Percentiles rank a stretch among this genome's conserved stretches.
phyloP scores from a whole-genome alignment of 148 eudicot genomes.

The Spergularia bocconei region DNA sequence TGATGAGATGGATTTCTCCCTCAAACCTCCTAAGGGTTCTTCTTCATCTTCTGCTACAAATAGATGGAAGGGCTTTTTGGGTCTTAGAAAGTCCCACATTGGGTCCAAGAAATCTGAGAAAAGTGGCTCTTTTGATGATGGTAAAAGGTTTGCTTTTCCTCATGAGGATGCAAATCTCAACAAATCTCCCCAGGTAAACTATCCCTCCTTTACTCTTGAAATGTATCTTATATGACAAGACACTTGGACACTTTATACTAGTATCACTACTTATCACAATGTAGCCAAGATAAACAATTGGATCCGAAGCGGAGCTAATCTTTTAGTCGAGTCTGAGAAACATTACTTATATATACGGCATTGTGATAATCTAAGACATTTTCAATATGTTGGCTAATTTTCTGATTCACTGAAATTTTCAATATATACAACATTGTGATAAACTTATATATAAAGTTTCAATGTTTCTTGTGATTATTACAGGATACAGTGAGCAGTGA shows the following conservation, averaged over 20 bases:
- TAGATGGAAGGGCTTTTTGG: conserved; percentile 75
- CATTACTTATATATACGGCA: no score
- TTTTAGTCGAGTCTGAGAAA: not conserved
- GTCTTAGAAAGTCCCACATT: conserved; percentile 70
- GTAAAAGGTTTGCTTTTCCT: conserved; percentile 32
- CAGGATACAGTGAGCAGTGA: conserved; percentile 43
- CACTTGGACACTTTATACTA: not conserved
- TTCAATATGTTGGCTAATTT: not conserved
- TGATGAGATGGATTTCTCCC: conserved; percentile 35
- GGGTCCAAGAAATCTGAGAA: conserved; percentile 58
- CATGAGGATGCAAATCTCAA: conserved; percentile 22
- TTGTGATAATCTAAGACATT: not conserved
- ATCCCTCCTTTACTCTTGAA: not conserved
- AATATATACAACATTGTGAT: not conserved
- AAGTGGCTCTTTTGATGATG: conserved; percentile 33
- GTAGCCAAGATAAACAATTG: not conserved
- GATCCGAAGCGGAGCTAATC: not conserved
- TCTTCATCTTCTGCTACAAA: conserved; percentile 30
- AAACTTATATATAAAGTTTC: not conserved
- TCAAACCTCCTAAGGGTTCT: conserved; percentile 55
- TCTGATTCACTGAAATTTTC: no score
- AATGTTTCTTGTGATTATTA: conserved; percentile 1
- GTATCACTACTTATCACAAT: not conserved
- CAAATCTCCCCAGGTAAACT: conserved; percentile 31
- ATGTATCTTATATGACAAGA: not conserved